A percentile compares a stretch with the other conserved stretches of the same genome.
Evolutionary conservation across 768 basidiomycete species (phyloP).

Genomic region (Dentipellis fragilis): DNA sequence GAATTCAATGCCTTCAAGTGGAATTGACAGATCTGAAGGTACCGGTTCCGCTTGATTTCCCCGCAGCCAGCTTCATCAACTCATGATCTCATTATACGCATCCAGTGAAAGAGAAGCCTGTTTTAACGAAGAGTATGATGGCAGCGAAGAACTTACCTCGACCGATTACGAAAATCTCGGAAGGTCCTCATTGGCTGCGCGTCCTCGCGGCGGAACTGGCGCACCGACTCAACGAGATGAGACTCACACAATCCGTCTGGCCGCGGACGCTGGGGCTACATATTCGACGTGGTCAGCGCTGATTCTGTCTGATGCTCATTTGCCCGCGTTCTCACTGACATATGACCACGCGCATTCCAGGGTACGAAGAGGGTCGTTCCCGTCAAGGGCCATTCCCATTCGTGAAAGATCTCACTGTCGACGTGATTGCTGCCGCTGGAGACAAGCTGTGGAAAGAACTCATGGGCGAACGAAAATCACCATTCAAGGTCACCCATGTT

Average conservation of each 20-base stretch:
- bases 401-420: conserved; percentile 60
- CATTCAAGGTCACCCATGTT: conserved; percentile 64
- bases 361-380: conserved; percentile 21
- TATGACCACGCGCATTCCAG: not conserved
- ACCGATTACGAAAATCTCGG: conserved; percentile 58
- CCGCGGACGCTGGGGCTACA: conserved; percentile 85
- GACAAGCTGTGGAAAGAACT: conserved; percentile 84
- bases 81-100: conserved; percentile 3
- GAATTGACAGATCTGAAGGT: conserved; percentile 88
- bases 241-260: conserved; percentile 71
- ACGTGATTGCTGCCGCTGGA: conserved; percentile 65
- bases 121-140: conserved; percentile 83
- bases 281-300: conserved; percentile 50
- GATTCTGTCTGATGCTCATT: not conserved
- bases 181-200: conserved; percentile 86
- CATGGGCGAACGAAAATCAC: conserved; percentile 35
- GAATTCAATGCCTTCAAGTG: conserved; percentile 29
- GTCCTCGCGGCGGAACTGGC: conserved; percentile 88
- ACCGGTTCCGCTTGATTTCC: not conserved
- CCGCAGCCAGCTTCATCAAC: conserved; percentile 2
- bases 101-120: conserved; percentile 77
- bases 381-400: conserved; percentile 88
- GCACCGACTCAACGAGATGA: conserved; percentile 72
- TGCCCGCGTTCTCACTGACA: too few species aligned
- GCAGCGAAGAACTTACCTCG: conserved; percentile 90